phyloP scores from a whole-genome alignment of 306 rosid species.

The Quercus cerris region DNA sequence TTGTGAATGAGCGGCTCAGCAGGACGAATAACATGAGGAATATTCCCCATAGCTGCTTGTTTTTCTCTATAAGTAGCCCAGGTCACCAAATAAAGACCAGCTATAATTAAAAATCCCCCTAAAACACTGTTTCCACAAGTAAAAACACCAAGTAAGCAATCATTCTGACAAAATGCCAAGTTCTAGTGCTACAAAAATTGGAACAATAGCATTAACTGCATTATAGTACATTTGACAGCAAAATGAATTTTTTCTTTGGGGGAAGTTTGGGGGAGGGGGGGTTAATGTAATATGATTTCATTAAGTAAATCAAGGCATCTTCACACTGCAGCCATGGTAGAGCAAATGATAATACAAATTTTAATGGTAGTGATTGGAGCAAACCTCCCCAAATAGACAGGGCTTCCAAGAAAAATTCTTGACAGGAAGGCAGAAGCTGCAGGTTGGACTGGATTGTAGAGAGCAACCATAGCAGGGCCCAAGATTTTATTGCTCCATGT shows the following conservation, averaged over 20 bases:
- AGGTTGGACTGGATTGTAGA: conserved; percentile 95
- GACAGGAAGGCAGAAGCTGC: conserved; percentile 70
- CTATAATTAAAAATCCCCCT: conserved; percentile 78
- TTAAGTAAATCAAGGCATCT: not conserved
- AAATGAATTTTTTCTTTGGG: not conserved
- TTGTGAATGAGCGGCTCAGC: conserved; percentile 65
- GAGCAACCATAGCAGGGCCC: conserved; percentile 93
- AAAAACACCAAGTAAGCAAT: conserved; percentile 28
- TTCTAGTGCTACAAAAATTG: not conserved
- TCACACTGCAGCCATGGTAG: not conserved
- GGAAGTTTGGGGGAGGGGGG: not conserved
- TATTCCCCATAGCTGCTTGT: conserved; percentile 29
- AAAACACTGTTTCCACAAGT: conserved; percentile 51
- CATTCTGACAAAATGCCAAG: not conserved
- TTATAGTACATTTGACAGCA: not conserved
- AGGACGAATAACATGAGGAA: conserved; percentile 32
- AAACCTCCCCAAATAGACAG: conserved; percentile 88
- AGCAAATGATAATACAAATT: not conserved
- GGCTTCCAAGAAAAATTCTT: conserved; percentile 85
- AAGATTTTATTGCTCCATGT: conserved; percentile 90
- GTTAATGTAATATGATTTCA: not conserved
- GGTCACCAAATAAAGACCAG: conserved; percentile 76
- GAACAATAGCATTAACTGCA: not conserved
- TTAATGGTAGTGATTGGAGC: conserved; percentile 20
- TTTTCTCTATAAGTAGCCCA: conserved; percentile 80